Percentiles rank a stretch among this genome's conserved stretches.
Conservation (phyloP, 805 yeast species). For the Pichia phayaonensis region DNA sequence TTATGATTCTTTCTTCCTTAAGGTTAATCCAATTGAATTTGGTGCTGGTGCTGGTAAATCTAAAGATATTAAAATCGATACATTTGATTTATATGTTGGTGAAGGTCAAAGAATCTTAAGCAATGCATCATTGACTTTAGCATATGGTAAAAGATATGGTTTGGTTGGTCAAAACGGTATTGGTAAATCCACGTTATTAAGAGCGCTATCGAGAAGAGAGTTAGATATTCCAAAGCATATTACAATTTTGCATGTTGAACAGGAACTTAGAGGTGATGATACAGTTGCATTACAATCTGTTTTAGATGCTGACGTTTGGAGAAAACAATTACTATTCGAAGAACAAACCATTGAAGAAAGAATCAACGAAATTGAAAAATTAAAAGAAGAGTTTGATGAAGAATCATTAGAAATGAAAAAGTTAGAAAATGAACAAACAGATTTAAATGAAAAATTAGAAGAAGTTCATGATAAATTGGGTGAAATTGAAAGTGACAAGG, state of each 20-base stretch:
- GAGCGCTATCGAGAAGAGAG: slow-evolving; percentile 91
- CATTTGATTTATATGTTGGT: slow-evolving; percentile 91
- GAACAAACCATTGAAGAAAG: slow-evolving; percentile 69
- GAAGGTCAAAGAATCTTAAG: slow-evolving; percentile 89
- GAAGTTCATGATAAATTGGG: slow-evolving; percentile 75
- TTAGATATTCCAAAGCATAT: slow-evolving; percentile 91
- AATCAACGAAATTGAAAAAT: slow-evolving; percentile 62
- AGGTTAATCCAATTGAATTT: slow-evolving; percentile 90
- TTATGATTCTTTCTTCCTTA: slow-evolving; percentile 90
- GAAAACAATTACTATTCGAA: slow-evolving; percentile 78
- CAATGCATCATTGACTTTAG: slow-evolving; percentile 77
- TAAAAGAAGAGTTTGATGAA: slow-evolving; percentile 67
- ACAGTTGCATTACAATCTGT: slow-evolving; percentile 88
- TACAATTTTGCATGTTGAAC: slow-evolving; percentile 94
- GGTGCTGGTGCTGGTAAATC: slow-evolving; percentile 90
- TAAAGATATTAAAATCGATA: slow-evolving; percentile 92
- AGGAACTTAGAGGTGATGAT: slow-evolving; percentile 93
- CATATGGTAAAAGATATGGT: slow-evolving; percentile 94
- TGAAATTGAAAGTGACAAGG: slow-evolving; percentile 96
- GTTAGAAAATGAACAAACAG: slow-evolving; percentile 85
- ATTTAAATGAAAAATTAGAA: slow-evolving; percentile 67
- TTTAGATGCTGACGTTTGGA: slow-evolving; percentile 99
- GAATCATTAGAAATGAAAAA: slow-evolving; percentile 66
- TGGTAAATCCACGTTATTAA: slow-evolving; percentile 90
- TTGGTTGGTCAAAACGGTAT: slow-evolving; percentile 98